Evolutionary conservation across 108 stramenopile genomes (phyloP), one percentile per base, ranked within the genome.

Genomic region (Asterionellopsis glacialis): DNA sequence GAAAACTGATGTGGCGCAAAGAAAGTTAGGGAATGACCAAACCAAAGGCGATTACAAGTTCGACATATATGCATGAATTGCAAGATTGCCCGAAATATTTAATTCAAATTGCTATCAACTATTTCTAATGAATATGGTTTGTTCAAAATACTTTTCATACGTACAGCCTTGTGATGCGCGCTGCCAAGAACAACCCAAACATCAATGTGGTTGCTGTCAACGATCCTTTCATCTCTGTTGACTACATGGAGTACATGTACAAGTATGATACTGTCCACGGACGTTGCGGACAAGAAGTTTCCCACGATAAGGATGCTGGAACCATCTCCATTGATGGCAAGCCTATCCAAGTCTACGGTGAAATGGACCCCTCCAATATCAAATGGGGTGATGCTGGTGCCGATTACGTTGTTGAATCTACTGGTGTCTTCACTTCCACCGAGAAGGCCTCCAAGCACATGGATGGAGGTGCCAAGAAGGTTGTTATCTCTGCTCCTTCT

Each of bases 241-340:
- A 93, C 23, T 93, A 94, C 78, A 89, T 93, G 77, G 83, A 86
- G 27, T 98, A 99, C 91, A 90, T 96, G 90, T 86, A 95, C 89
- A 84, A 95, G 73, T 97, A 95, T 61, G 98, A 99, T 76, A 85
- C 96, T 45, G 89, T 95, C 38, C 98, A 99, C 70, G 98, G 98
- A 62, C 74, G 72, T 25, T 95, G 73, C 77, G 62, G 82, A 11
- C 96, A 94, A 41, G 64, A 67, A 38, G 83, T 92, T 70, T 69
- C 70, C 44, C 65, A 83, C 53, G 96, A 89, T 42, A 81, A 70
- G 39, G 69, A 76, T 47, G 93, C 74, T 69, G 75, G 70, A 51
- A 70, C 70, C 59, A 74, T 99, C 50, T 75, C 87, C 55, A 76
- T 95, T 61, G 90, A 90, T 59, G 96, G 92, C 47, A 81, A 87